Percentiles rank a stretch among this genome's conserved stretches.
Evolutionary conservation across 1,139 yeast genomes (phyloP).

Genomic region (Hansenula lynferdii): DNA sequence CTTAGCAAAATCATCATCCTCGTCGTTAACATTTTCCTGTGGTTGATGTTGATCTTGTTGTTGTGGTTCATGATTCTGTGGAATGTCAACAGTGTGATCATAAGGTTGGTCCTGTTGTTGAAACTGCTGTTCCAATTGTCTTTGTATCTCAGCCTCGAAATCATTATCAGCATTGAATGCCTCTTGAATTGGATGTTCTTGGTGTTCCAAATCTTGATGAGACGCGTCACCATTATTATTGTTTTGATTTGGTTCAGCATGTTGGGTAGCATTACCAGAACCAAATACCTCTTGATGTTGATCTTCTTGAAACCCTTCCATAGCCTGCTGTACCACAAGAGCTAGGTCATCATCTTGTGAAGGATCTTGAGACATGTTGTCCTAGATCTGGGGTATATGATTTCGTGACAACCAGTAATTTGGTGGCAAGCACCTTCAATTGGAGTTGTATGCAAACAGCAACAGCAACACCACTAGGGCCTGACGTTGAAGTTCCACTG

Average conservation of each 20-base stretch:
- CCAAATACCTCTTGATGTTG: background rate
- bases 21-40: slow-evolving; percentile 1
- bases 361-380: slow-evolving; percentile 1
- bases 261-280: background rate
- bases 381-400: background rate
- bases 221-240: background rate
- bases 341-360: slow-evolving; percentile 17
- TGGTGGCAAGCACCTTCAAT: too few relatives aligned
- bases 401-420: background rate
- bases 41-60: background rate
- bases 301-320: slow-evolving; percentile 13
- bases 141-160: slow-evolving; percentile 11
- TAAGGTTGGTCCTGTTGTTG: slow-evolving; percentile 2
- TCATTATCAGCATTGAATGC: slow-evolving; percentile 3
- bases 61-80: background rate
- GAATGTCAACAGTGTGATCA: background rate
- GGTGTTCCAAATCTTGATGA: background rate
- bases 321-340: slow-evolving; percentile 19
- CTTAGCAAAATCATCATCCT: slow-evolving; percentile 19
- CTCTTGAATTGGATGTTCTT: background rate
- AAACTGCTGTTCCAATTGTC: slow-evolving; percentile 11
- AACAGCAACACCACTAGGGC: too few relatives aligned
- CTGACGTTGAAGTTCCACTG: too few relatives aligned
- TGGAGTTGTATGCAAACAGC: too few relatives aligned
- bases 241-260: background rate